Base-by-base conservation (phyloP, 441 rosid species). In the Croton laevigatus region DNA sequence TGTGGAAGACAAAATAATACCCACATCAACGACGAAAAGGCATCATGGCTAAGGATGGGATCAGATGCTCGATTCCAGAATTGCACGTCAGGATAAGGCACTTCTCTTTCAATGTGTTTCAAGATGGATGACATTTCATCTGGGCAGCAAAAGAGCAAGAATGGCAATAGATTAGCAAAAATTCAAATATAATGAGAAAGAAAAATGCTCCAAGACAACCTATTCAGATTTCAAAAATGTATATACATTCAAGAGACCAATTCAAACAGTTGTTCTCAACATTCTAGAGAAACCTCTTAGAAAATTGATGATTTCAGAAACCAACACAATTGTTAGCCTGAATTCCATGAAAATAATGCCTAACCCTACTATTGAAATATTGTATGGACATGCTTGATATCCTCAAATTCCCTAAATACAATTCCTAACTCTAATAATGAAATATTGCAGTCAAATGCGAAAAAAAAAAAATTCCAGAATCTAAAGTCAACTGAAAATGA, bases 21-120 rank as follows among this genome's bases (percentile, higher is more conserved):
- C 98, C 98, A 96, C 95, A 94, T 94, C 82, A 96, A 84, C 44
- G 99, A 89, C 74, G 99, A 94, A 81, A 96, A 96, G 65, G 98
- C 93, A 81, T 96, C 99, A 80, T 79, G 93, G 52, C 84, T 82
- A 72, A 96, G 93, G 81, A 91, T 79, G 27, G 99, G 98, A 79
- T 87, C 96, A 75, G 94, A 82, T 71, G 92, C 89, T 78, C 87
- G 91, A 70, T 78, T 89, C 96, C 97, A 89, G 61, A 96, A 90
- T 71, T 85, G 89, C 68, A 69, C 72, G 72, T 84, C 95, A 72
- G 88, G 79, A 76, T 78, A 79, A 69, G 82, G 71, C 23, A 73
- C 78, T 75, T 83, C 89, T 62, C 66, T 76, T 62, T 83, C 87
- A 65, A 72, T 75, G 70, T 82, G 73, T 77, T 84, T 87, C 85